Evolutionary conservation across 2,329 filamentous ascomycete genomes (phyloP).

Genomic region (Stagonosporopsis cucurbitacearum): DNA sequence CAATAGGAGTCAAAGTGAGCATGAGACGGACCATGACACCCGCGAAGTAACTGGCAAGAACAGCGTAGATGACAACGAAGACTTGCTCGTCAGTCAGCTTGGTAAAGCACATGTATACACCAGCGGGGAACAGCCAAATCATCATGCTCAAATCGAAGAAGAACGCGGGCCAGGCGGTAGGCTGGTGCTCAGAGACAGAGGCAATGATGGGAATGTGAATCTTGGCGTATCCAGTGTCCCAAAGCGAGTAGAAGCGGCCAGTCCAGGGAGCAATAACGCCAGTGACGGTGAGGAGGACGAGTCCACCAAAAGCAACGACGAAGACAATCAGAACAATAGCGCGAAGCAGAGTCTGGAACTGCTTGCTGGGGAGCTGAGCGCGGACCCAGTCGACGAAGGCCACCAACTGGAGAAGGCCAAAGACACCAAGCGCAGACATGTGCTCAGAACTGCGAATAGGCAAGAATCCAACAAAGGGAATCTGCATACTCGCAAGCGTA

Average conservation of each 20-base stretch:
- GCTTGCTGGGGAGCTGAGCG: constrained; percentile 84
- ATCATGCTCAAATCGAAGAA: constrained; percentile 99
- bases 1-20: constrained; percentile 94
- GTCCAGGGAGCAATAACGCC: constrained; percentile 97
- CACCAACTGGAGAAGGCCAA: constrained; percentile 92
- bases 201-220: constrained; percentile 99
- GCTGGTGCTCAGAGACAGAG: constrained; percentile 99
- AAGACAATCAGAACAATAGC: constrained; percentile 78
- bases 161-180: constrained; percentile 97
- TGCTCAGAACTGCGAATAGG: constrained; percentile 97
- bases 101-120: constrained; percentile 98
- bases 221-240: constrained; percentile 98
- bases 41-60: constrained; percentile 96
- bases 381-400: constrained; percentile 91
- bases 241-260: constrained; percentile 98
- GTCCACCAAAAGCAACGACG: constrained; percentile 71
- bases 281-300: constrained; percentile 82
- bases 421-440: constrained; percentile 95
- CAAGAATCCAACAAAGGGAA: constrained; percentile 97
- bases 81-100: constrained; percentile 94
- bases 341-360: constrained; percentile 90
- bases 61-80: constrained; percentile 95
- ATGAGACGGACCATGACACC: constrained; percentile 99
- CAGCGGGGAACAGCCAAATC: constrained; percentile 98
- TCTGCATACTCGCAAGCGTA: constrained; percentile 97